Percentiles rank a stretch among this genome's conserved stretches.
Conservation (phyloP, 2,329 filamentous ascomycete genomes). For the Clonostachys byssicola region DNA sequence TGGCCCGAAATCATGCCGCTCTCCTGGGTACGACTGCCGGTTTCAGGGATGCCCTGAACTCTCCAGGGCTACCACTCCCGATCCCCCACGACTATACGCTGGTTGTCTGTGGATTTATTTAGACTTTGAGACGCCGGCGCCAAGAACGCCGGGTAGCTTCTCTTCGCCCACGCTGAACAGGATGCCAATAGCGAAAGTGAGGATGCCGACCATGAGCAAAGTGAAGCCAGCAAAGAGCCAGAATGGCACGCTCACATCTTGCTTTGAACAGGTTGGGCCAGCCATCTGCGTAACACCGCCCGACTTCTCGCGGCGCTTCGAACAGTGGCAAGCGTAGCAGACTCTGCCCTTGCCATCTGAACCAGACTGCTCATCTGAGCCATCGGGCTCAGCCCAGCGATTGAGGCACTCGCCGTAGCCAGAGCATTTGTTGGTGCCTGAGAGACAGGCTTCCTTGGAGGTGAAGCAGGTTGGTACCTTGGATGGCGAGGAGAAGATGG, state of each 20-base stretch:
- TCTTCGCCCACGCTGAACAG: conserved; percentile 81
- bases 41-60: conserved; percentile 1
- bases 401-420: conserved; percentile 74
- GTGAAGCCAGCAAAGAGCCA: conserved; percentile 79
- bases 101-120: conserved; percentile 36
- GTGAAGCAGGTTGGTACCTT: conserved; percentile 70
- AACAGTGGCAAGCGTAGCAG: conserved; percentile 81
- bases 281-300: conserved; percentile 73
- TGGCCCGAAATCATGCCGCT: too few species aligned
- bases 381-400: conserved; percentile 49
- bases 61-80: conserved; percentile 11
- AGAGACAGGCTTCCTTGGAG: conserved; percentile 63
- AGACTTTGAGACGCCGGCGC: conserved; percentile 81
- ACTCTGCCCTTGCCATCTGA: conserved; percentile 21
- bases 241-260: conserved; percentile 84
- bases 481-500: conserved; percentile 25
- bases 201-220: conserved; percentile 62
- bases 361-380: conserved; percentile 14
- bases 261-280: conserved; percentile 84
- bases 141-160: conserved; percentile 88
- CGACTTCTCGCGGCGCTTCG: conserved; percentile 47
- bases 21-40: not conserved
- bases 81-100: conserved; percentile 6
- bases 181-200: conserved; percentile 71
- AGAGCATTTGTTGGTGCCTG: conserved; percentile 73